These are phyloP conservation scores for Schoenoplectus tabernaemontani DNA, from an alignment of 202 grass and related monocot genomes.

Conservation along the genomic window DNA sequence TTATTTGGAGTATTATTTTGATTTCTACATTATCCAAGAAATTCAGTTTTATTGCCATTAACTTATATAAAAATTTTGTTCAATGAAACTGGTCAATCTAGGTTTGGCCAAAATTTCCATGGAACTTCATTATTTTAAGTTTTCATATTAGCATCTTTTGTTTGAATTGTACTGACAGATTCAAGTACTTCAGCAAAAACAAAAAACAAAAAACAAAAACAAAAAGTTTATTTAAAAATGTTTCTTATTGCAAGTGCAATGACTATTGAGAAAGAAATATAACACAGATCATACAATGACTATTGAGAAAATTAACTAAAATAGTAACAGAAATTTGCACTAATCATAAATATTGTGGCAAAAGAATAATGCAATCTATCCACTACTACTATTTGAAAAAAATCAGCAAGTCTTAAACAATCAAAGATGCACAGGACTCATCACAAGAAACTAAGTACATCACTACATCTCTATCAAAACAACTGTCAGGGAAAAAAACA, in stretches of 20 bases:
- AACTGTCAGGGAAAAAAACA: background rate
- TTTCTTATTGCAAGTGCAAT: background rate
- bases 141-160: background rate
- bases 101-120: too few relatives aligned
- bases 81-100: too few relatives aligned
- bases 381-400: background rate
- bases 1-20: background rate
- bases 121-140: background rate
- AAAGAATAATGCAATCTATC: background rate
- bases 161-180: background rate
- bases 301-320: background rate
- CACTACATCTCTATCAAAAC: constrained; percentile 8
- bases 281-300: background rate
- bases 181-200: background rate
- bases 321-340: background rate
- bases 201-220: background rate
- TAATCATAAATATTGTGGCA: background rate
- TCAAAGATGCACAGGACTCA: constrained; percentile 1
- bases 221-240: background rate
- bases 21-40: background rate
- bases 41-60: background rate
- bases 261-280: background rate
- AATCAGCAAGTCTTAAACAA: background rate
- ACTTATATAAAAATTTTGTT: too few relatives aligned
- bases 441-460: constrained; percentile 4